Percentiles rank a stretch among this genome's conserved stretches.
phyloP scores from a whole-genome alignment of 2,329 filamentous ascomycete genomes.

The Lojkania enalia region DNA sequence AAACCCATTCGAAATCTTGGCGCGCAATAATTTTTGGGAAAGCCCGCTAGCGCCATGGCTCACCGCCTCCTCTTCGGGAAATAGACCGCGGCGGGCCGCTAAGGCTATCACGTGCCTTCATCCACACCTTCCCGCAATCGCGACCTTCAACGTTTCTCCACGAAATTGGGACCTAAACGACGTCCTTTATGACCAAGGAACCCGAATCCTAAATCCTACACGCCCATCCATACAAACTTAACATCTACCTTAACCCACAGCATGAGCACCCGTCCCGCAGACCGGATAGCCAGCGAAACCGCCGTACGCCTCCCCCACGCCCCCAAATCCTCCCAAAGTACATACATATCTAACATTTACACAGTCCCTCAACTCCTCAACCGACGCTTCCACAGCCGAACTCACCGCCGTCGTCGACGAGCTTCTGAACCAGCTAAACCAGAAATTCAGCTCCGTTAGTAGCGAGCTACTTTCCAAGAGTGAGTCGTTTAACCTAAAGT shows the following conservation, averaged over 20 bases:
- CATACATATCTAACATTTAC: not conserved
- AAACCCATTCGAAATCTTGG: slow-evolving; percentile 43
- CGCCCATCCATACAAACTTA: not conserved
- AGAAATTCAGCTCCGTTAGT: slow-evolving; percentile 83
- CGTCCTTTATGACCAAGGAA: not conserved
- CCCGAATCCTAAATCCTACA: not conserved
- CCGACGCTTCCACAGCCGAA: slow-evolving; percentile 55
- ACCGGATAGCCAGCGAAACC: slow-evolving; percentile 28
- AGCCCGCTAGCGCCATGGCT: no score
- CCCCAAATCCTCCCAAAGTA: not conserved
- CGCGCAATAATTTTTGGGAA: slow-evolving; percentile 35
- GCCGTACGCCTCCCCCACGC: slow-evolving; percentile 16
- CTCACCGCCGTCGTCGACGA: slow-evolving; percentile 83
- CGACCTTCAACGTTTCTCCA: no score
- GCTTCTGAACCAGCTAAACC: slow-evolving; percentile 78
- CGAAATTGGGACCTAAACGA: not conserved
- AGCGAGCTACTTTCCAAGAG: slow-evolving; percentile 88
- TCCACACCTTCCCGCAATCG: no score
- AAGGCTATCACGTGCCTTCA: no score
- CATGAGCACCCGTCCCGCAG: slow-evolving; percentile 29
- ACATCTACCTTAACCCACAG: slow-evolving; percentile 2
- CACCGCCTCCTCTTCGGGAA: no score
- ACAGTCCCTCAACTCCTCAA: slow-evolving; percentile 25
- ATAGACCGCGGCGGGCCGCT: no score
- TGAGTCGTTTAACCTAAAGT: no score